phyloP scores from a whole-genome alignment of 2,329 filamentous ascomycete species.

The Knufia fluminis region DNA sequence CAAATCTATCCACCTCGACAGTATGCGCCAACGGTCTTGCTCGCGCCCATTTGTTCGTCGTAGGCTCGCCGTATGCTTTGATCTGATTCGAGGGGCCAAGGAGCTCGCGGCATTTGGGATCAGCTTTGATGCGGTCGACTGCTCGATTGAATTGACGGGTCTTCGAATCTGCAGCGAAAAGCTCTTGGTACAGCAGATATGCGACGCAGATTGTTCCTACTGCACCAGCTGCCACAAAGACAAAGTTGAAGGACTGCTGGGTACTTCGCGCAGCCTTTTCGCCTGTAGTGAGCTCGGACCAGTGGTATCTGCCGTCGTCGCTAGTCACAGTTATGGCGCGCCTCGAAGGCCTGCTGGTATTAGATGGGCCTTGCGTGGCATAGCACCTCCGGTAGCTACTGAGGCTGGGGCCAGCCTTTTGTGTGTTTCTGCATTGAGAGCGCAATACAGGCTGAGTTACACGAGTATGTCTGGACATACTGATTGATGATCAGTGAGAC shows the following conservation, averaged over 20 bases:
- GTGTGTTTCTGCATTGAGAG: neutral
- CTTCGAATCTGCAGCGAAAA: slow-evolving; percentile 77
- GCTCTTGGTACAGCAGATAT: slow-evolving; percentile 70
- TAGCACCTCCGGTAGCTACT: slow-evolving; percentile 31
- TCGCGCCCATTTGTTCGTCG: slow-evolving; percentile 69
- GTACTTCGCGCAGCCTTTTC: slow-evolving; percentile 81
- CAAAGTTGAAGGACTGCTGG: slow-evolving; percentile 84
- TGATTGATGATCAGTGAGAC: neutral
- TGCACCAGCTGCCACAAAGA: slow-evolving; percentile 64
- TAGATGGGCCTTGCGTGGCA: slow-evolving; percentile 45
- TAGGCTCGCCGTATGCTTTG: slow-evolving; percentile 69
- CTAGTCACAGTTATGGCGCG: slow-evolving; percentile 73
- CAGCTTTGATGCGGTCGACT: slow-evolving; percentile 66
- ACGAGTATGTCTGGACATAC: slow-evolving; percentile 17
- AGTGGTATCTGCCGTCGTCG: slow-evolving; percentile 73
- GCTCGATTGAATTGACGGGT: slow-evolving; percentile 82
- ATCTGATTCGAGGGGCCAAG: slow-evolving; percentile 70
- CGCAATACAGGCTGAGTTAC: slow-evolving; percentile 20
- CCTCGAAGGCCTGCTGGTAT: slow-evolving; percentile 40
- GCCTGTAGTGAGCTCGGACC: slow-evolving; percentile 61
- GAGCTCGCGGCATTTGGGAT: slow-evolving; percentile 60
- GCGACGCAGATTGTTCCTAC: slow-evolving; percentile 71
- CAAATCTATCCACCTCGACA: slow-evolving; percentile 59
- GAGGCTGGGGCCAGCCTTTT: neutral
- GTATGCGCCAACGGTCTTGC: slow-evolving; percentile 50